Base-by-base conservation (phyloP, 257 asterid genomes). In the Ajuga chamaepitys region DNA sequence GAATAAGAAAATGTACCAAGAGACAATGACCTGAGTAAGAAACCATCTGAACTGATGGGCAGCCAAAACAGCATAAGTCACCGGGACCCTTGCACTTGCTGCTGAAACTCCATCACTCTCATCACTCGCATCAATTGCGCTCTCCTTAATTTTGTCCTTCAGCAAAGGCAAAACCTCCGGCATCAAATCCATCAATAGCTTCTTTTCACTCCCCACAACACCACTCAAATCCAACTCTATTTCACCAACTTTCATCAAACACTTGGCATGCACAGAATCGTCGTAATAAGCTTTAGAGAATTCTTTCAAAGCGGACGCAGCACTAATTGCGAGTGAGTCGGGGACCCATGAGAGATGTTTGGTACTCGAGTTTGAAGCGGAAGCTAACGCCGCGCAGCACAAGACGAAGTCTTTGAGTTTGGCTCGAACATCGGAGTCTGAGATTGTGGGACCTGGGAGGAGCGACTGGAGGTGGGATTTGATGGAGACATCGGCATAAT, bases 31-130 rank as follows among this genome's bases (percentile, higher is more conserved):
- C 97, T 90, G 89, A 17, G 80, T 74, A 62, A 80, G 75, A 75
- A 93, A 57, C 99, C 99, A 93, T 68, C 90, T 74, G 30, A 89
- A 78, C 81, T 93, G 96, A 80, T 84, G 54, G 34, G 97, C 92
- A 34, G 99, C 96, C 47, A 93, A 58, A 57, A 89, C 69, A 48
- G 97, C 97, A 57, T 73, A 85, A 46, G 89, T 89, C 70, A 82
- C 92, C 2, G 99, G 99, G 71, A 70, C 88, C 53, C 92, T 71
- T 11, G 99, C 91, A 13, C 88, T 84, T 0, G 95, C 93, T 8
- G 97, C 92, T 22, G 88, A 84, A 72, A 83, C 72, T 14, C 70
- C 83, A 57, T 78, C 89, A 42, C 50, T 62, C 75, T 85, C 95
- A 18, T 87, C 88, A 21, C 74, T 78, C 6, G 80, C 76, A 68